Evolutionary conservation across 2,329 filamentous ascomycete species (phyloP), one percentile per base, ranked within the genome.

Genomic region (Ophiostoma australiae): DNA sequence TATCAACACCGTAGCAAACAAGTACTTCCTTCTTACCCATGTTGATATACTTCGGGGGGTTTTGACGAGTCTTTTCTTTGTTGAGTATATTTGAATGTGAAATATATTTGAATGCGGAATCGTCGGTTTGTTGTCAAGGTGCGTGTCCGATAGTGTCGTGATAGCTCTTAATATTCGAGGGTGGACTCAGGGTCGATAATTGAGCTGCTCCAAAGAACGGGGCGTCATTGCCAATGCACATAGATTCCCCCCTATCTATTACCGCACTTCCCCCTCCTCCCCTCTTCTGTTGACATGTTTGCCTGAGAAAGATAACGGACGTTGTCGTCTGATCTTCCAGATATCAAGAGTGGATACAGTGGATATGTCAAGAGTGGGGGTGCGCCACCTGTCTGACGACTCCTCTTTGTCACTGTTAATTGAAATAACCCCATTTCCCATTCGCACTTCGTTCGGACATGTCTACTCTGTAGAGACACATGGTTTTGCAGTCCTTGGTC

Each of bases 1-100:
- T 89, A 73, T 93, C 90, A 33, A 92, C 88, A 2, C 89, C 89
- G 75, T 91, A 91, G 74, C 85, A 83, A 44, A 74, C 72, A 33
- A 74, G 58, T 27, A 74, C 37, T n/a, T 73, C 44, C 37, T 74
- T 74, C 66, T 74, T 73, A 58, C 69, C 72, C 72, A 73, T 73
- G 20, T 8, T 69, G 15, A n/a, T 44, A 11, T n/a, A 11, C 3
- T 39, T 11, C 37, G 37, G 27, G 3, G 27, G 27, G 27, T 1
- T 31, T 31, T 31, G 3, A 31, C 27, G 27, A 31, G 3, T 31
- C 27, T 31, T 31, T 31, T 3, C 27, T 31, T 31, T 31, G 27
- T 31, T 31, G n/a, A n/a, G 3, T 31, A 31, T 31, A 31, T 31
- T 1, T 31, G 27, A 31, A 31, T 31, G 27, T n/a, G n/a, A n/a